These are phyloP conservation scores for Nigrospora sphaerica DNA, from an alignment of 2,329 filamentous ascomycete species.

Conservation along the genomic window DNA sequence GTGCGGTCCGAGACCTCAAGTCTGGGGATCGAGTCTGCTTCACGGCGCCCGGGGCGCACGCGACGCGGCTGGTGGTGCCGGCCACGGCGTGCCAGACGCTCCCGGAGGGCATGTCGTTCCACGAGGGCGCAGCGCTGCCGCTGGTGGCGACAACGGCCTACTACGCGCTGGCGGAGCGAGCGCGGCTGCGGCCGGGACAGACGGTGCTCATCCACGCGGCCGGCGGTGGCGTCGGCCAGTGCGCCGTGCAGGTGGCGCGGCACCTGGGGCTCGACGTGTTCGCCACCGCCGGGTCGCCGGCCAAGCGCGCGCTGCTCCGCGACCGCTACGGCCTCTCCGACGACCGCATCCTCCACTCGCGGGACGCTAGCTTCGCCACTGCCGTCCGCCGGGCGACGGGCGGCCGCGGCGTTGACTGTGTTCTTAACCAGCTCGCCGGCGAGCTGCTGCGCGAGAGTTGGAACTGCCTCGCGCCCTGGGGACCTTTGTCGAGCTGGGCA, in stretches of 20 bases:
- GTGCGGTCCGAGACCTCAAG: constrained; percentile 10
- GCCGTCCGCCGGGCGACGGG: constrained; percentile 4
- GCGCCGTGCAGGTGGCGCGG: constrained; percentile 3
- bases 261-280: constrained; percentile 3
- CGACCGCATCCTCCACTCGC: constrained; percentile 4
- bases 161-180: constrained; percentile 4
- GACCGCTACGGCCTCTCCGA: constrained; percentile 3
- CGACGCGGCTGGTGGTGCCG: constrained; percentile 17
- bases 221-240: constrained; percentile 5
- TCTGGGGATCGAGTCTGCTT: constrained; percentile 23
- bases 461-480: constrained; percentile 21
- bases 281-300: constrained; percentile 1
- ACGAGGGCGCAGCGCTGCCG: constrained; percentile 3
- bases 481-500: constrained; percentile 19
- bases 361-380: constrained; percentile 1
- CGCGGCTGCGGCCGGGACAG: not conserved
- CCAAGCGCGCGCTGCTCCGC: constrained; percentile 4
- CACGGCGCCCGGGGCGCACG: constrained; percentile 28
- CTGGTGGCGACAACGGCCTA: constrained; percentile 5
- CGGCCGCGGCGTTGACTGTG: constrained; percentile 4
- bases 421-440: constrained; percentile 10
- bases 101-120: constrained; percentile 16
- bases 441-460: constrained; percentile 18
- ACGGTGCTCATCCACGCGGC: constrained; percentile 5
- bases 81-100: constrained; percentile 19